A percentile compares a stretch with the other conserved stretches of the same genome.
Evolutionary conservation across 2,329 filamentous ascomycete species (phyloP).

Genomic region (Ophiosphaerella narmari): DNA sequence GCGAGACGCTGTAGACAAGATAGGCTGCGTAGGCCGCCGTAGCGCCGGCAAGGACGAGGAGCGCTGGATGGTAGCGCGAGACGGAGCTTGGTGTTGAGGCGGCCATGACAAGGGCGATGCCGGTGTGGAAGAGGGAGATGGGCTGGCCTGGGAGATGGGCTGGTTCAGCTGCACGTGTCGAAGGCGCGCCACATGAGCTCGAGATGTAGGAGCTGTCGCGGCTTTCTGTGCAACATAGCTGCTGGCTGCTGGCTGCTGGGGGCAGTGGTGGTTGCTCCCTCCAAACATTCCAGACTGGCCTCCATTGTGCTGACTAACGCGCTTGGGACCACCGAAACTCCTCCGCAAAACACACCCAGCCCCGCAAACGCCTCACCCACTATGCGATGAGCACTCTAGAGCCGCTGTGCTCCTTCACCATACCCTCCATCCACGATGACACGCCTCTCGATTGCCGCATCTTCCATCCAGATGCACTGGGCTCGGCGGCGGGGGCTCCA

Average conservation of each 20-base stretch:
- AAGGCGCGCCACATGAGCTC: too few species aligned
- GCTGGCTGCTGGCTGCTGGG: not conserved
- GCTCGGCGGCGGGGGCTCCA: slow-evolving; percentile 5
- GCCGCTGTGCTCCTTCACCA: slow-evolving; percentile 65
- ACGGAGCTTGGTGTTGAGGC: slow-evolving; percentile 38
- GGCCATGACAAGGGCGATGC: slow-evolving; percentile 27
- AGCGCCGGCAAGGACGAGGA: slow-evolving; percentile 61
- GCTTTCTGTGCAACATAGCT: slow-evolving; percentile 17
- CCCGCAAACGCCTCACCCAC: slow-evolving; percentile 3
- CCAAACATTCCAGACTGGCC: too few species aligned
- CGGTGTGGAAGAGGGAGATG: too few species aligned
- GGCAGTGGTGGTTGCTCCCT: too few species aligned
- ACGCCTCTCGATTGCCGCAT: slow-evolving; percentile 78
- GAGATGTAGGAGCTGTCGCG: slow-evolving; percentile 6
- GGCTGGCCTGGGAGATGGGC: too few species aligned
- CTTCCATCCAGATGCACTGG: slow-evolving; percentile 61
- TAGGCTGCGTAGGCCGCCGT: slow-evolving; percentile 64
- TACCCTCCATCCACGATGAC: slow-evolving; percentile 84
- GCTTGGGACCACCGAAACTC: not conserved
- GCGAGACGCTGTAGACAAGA: slow-evolving; percentile 57
- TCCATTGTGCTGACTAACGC: not conserved
- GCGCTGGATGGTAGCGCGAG: slow-evolving; percentile 51
- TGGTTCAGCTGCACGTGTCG: too few species aligned
- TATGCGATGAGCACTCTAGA: slow-evolving; percentile 37
- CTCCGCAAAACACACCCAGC: not conserved